Percentiles rank a stretch among this genome's conserved stretches.
These are phyloP conservation scores for Dothistroma pini DNA, from an alignment of 2,329 filamentous ascomycete species.

Conservation along the genomic window DNA sequence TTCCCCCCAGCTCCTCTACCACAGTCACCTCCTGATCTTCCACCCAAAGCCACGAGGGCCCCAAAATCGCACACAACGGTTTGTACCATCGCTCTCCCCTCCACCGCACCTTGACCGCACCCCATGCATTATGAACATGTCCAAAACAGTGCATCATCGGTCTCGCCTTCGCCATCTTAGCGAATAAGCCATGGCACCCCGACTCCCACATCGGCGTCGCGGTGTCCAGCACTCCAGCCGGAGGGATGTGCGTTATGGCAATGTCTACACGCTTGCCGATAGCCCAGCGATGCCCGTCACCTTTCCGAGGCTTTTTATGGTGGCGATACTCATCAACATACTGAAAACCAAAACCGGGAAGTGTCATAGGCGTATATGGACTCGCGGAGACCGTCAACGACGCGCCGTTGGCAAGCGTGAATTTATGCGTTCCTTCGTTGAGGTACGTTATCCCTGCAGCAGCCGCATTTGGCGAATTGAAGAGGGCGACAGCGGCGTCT, in stretches of 20 bases:
- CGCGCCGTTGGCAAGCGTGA: constrained; percentile 49
- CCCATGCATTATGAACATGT: constrained; percentile 58
- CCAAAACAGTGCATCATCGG: constrained; percentile 60
- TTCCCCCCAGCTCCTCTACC: constrained; percentile 23
- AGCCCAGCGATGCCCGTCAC: constrained; percentile 43
- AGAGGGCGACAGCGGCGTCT: constrained; percentile 22
- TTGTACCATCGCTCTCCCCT: constrained; percentile 25
- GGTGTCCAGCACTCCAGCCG: constrained; percentile 49
- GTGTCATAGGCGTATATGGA: constrained; percentile 52
- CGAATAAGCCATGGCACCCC: constrained; percentile 54
- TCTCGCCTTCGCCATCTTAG: constrained; percentile 48
- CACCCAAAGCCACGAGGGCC: constrained; percentile 20
- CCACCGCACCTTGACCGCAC: constrained; percentile 41
- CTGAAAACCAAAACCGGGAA: constrained; percentile 50
- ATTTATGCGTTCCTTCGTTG: constrained; percentile 51
- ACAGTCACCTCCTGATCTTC: constrained; percentile 44
- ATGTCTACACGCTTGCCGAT: constrained; percentile 47
- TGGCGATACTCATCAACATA: constrained; percentile 48
- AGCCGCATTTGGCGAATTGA: constrained; percentile 33
- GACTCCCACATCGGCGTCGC: constrained; percentile 37
- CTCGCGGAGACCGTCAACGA: constrained; percentile 52
- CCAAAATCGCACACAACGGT: constrained; percentile 38
- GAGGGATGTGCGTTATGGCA: constrained; percentile 60
- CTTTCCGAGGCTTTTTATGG: not conserved
- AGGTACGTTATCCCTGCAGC: constrained; percentile 51